Conservation (phyloP, 495 filamentous ascomycete genomes). For the Aspergillus baeticus region DNA sequence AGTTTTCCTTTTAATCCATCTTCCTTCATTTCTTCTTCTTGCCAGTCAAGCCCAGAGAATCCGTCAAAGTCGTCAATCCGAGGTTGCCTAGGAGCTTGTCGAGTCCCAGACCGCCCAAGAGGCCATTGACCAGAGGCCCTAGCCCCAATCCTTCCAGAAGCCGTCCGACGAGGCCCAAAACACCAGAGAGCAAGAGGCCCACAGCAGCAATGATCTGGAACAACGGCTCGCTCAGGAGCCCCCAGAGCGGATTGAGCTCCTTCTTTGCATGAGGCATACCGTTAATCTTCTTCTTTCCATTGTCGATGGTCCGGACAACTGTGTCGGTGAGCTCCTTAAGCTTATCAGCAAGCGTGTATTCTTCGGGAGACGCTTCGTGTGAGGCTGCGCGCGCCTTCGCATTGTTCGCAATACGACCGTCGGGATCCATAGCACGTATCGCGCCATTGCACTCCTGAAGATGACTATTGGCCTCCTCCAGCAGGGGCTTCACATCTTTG, state of each 20-base stretch:
- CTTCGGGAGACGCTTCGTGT: constrained; percentile 82
- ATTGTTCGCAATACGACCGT: constrained; percentile 79
- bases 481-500: constrained; percentile 76
- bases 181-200: constrained; percentile 78
- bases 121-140: constrained; percentile 72
- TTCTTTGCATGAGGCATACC: constrained; percentile 95
- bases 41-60: constrained; percentile 48
- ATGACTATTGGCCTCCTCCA: constrained; percentile 80
- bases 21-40: constrained; percentile 19
- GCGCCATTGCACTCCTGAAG: constrained; percentile 85
- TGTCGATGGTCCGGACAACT: constrained; percentile 75
- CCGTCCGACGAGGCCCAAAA: constrained; percentile 77
- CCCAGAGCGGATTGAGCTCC: constrained; percentile 86
- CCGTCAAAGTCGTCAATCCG: constrained; percentile 62
- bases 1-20: not conserved
- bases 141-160: constrained; percentile 82
- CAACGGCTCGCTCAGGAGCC: constrained; percentile 74
- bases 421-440: constrained; percentile 87
- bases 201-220: constrained; percentile 94
- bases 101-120: constrained; percentile 79
- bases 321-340: constrained; percentile 72
- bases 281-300: constrained; percentile 79
- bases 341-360: constrained; percentile 78
- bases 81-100: constrained; percentile 73
- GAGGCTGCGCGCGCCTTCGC: constrained; percentile 80